These are phyloP conservation scores for Kodamaea ohmeri DNA, from an alignment of 1,139 yeast genomes.

Conservation along the genomic window DNA sequence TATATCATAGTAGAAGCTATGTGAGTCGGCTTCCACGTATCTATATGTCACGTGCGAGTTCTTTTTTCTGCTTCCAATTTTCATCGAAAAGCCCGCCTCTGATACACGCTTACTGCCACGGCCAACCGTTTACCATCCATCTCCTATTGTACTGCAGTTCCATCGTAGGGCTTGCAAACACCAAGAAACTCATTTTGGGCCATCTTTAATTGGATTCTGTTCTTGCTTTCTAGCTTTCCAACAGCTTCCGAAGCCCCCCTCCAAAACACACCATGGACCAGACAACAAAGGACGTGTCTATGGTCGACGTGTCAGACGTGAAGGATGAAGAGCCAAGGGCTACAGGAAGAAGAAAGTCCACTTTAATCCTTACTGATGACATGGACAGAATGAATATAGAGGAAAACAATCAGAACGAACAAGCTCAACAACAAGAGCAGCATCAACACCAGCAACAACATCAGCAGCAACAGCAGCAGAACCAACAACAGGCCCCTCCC, in stretches of 20 bases:
- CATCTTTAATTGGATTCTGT: not conserved
- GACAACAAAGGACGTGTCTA: constrained; percentile 33
- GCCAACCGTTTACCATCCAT: not conserved
- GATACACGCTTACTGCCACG: not conserved
- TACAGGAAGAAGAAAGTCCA: constrained; percentile 44
- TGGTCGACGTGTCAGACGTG: constrained; percentile 40
- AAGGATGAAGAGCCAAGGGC: constrained; percentile 14
- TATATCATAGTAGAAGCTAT: no score
- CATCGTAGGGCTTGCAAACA: not conserved
- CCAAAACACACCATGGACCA: constrained; percentile 7
- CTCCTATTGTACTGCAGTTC: not conserved
- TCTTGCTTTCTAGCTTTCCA: not conserved
- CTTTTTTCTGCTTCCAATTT: not conserved
- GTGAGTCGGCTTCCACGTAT: constrained; percentile 3
- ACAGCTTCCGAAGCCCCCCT: constrained; percentile 1
- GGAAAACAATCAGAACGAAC: constrained; percentile 11
- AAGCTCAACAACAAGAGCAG: constrained; percentile 12
- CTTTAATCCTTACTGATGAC: constrained; percentile 43
- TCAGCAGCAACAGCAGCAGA: constrained; percentile 9
- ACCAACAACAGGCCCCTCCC: constrained; percentile 18
- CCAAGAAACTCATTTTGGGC: not conserved
- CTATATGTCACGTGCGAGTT: constrained; percentile 4
- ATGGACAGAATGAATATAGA: constrained; percentile 40
- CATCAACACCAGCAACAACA: constrained; percentile 15
- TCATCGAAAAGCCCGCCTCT: constrained; percentile 4